A percentile compares a stretch with the other conserved stretches of the same genome.
Conservation (phyloP, 371 early-diverging fungal genomes). For the Mortierella sp. region DNA sequence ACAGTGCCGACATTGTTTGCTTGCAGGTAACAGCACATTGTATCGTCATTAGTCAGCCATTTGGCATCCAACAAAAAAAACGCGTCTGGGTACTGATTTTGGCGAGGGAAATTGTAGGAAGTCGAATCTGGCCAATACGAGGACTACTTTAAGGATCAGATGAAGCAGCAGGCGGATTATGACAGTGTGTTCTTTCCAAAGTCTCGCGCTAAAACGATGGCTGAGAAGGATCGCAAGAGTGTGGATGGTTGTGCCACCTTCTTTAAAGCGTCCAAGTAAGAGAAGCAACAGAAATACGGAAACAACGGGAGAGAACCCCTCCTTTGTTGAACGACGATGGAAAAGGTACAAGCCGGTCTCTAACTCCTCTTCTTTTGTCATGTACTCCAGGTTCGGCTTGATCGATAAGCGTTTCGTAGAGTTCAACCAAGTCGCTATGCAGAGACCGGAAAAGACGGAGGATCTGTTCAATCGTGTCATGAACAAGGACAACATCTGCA, state of each 20-base stretch:
- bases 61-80: background rate
- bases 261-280: constrained; percentile 82
- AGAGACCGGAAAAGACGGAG: constrained; percentile 86
- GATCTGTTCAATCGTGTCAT: constrained; percentile 95
- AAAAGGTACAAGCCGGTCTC: constrained; percentile 1
- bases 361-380: background rate
- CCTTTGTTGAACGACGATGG: constrained; percentile 89
- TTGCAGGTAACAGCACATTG: constrained; percentile 77
- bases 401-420: constrained; percentile 87
- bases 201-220: constrained; percentile 92
- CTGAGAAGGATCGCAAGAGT: constrained; percentile 83
- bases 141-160: constrained; percentile 82
- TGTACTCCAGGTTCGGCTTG: constrained; percentile 69
- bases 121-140: constrained; percentile 89
- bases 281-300: background rate
- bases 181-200: constrained; percentile 96
- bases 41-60: too few species aligned
- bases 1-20: constrained; percentile 95
- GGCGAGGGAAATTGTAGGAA: constrained; percentile 66
- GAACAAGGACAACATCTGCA: constrained; percentile 98
- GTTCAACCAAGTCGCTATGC: constrained; percentile 93
- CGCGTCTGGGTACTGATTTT: background rate
- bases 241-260: constrained; percentile 99
- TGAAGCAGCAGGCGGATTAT: constrained; percentile 82
- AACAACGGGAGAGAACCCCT: too few species aligned